These are phyloP conservation scores for Pancytospora philotis DNA, from an alignment of 371 early-diverging fungal species.

Conservation along the genomic window DNA sequence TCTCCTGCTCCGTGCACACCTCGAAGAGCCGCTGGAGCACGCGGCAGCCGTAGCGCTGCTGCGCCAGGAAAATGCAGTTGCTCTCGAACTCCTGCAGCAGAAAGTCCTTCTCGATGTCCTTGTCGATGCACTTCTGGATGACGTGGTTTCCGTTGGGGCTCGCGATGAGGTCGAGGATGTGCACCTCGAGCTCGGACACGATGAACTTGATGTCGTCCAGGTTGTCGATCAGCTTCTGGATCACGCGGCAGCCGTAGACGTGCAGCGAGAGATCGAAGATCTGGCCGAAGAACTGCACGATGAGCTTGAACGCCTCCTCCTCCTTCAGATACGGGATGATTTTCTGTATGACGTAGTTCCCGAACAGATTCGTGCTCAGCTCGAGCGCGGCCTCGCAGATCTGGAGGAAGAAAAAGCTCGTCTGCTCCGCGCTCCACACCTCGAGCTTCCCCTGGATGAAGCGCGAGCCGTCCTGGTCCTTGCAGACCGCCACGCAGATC, in stretches of 20 bases:
- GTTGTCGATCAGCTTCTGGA: constrained; percentile 94
- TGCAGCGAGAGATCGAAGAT: constrained; percentile 81
- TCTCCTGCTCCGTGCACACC: constrained; percentile 60
- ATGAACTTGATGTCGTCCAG: constrained; percentile 68
- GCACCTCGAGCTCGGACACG: constrained; percentile 76
- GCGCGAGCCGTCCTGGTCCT: constrained; percentile 95
- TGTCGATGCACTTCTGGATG: constrained; percentile 94
- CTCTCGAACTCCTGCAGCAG: constrained; percentile 74
- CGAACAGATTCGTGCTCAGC: constrained; percentile 96
- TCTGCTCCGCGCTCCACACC: constrained; percentile 75
- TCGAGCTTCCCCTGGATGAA: constrained; percentile 97
- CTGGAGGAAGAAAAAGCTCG: constrained; percentile 84
- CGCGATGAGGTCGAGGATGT: constrained; percentile 86
- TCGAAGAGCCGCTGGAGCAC: constrained; percentile 99
- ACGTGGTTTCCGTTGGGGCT: constrained; percentile 99
- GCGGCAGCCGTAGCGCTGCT: constrained; percentile 96
- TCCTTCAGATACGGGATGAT: constrained; percentile 61
- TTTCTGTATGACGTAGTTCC: constrained; percentile 99
- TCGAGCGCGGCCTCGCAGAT: constrained; percentile 77
- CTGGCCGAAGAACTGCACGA: constrained; percentile 78
- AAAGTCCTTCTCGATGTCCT: constrained; percentile 32
- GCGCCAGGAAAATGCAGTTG: constrained; percentile 81
- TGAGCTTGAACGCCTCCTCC: constrained; percentile 35
- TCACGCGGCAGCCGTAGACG: constrained; percentile 98
- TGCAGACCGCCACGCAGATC: constrained; percentile 63